A percentile compares a stretch with the other conserved stretches of the same genome.
Conservation (phyloP, 2,329 filamentous ascomycete species). For the Pezicula radicicola region DNA sequence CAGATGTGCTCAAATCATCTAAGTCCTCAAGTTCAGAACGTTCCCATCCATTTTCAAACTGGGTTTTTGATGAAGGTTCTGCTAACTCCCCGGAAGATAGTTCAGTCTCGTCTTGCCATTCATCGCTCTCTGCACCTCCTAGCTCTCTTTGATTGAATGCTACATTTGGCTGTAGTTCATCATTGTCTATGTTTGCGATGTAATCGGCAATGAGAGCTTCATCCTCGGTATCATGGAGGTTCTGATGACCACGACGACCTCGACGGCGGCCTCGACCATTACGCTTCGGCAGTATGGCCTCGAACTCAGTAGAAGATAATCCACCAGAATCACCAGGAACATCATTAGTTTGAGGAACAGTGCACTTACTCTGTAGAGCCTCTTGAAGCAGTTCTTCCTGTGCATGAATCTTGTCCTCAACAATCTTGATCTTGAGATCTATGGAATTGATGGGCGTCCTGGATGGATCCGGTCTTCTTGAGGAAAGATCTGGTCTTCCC, state of each 20-base stretch:
- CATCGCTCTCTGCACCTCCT: slow-evolving; percentile 40
- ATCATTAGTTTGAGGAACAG: background rate
- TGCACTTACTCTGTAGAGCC: slow-evolving; percentile 16
- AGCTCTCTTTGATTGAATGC: slow-evolving; percentile 33
- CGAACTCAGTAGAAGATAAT: slow-evolving; percentile 2
- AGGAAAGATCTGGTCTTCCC: background rate
- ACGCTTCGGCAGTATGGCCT: slow-evolving; percentile 4
- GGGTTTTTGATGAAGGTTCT: background rate
- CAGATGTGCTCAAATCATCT: slow-evolving; percentile 46
- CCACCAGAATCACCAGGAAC: background rate
- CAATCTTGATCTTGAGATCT: slow-evolving; percentile 22
- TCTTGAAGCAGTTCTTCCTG: slow-evolving; percentile 20
- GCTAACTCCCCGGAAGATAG: slow-evolving; percentile 15
- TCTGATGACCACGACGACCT: slow-evolving; percentile 3
- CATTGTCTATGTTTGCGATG: slow-evolving; percentile 31
- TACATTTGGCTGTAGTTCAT: slow-evolving; percentile 11
- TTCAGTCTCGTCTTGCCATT: slow-evolving; percentile 27
- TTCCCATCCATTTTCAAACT: slow-evolving; percentile 34
- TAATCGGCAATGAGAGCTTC: slow-evolving; percentile 27
- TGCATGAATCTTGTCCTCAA: slow-evolving; percentile 25
- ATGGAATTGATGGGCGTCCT: slow-evolving; percentile 10
- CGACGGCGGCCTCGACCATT: slow-evolving; percentile 1
- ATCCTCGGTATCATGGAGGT: slow-evolving; percentile 8
- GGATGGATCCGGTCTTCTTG: slow-evolving; percentile 1
- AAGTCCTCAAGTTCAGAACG: slow-evolving; percentile 42